Evolutionary conservation across 2,329 filamentous ascomycete genomes (phyloP).

Genomic region (Aspergillus thermomutatus): DNA sequence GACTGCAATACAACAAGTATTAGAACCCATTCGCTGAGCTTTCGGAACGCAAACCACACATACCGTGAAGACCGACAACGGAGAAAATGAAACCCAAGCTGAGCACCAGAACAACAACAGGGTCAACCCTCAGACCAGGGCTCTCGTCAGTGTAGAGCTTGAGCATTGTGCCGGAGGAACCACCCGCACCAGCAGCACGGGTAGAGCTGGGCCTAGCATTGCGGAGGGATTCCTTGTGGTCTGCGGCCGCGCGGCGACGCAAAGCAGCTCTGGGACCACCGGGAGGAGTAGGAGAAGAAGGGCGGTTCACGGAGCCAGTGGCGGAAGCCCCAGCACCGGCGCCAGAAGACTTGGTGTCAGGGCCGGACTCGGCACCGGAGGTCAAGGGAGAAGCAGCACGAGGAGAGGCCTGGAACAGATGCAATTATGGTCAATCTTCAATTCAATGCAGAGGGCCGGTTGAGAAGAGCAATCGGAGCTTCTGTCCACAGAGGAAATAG

Average conservation of each 20-base stretch:
- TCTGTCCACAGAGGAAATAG: background rate
- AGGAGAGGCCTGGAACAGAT: slow-evolving; percentile 31
- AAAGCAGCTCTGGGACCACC: slow-evolving; percentile 95
- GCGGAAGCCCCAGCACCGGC: slow-evolving; percentile 49
- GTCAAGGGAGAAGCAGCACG: slow-evolving; percentile 43
- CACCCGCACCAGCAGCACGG: slow-evolving; percentile 86
- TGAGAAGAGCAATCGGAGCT: slow-evolving; percentile 3
- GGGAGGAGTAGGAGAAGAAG: slow-evolving; percentile 82
- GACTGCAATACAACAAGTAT: slow-evolving; percentile 53
- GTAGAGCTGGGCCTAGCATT: slow-evolving; percentile 92
- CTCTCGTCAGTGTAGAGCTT: slow-evolving; percentile 99
- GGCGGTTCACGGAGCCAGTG: slow-evolving; percentile 70
- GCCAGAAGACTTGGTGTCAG: slow-evolving; percentile 40
- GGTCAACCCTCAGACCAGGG: slow-evolving; percentile 94
- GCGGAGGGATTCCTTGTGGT: slow-evolving; percentile 95
- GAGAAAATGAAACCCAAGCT: slow-evolving; percentile 98
- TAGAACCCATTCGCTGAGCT: slow-evolving; percentile 6
- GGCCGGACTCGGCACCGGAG: slow-evolving; percentile 44
- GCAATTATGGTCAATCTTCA: slow-evolving; percentile 3
- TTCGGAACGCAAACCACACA: slow-evolving; percentile 34
- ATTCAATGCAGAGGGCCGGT: slow-evolving; percentile 2
- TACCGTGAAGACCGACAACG: slow-evolving; percentile 96
- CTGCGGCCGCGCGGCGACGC: slow-evolving; percentile 88
- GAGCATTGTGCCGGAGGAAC: slow-evolving; percentile 97
- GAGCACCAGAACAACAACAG: slow-evolving; percentile 92